Percentiles rank a stretch among this genome's conserved stretches.
Evolutionary conservation across 2,329 filamentous ascomycete genomes (phyloP).

Genomic region (Aureobasidium sp.): DNA sequence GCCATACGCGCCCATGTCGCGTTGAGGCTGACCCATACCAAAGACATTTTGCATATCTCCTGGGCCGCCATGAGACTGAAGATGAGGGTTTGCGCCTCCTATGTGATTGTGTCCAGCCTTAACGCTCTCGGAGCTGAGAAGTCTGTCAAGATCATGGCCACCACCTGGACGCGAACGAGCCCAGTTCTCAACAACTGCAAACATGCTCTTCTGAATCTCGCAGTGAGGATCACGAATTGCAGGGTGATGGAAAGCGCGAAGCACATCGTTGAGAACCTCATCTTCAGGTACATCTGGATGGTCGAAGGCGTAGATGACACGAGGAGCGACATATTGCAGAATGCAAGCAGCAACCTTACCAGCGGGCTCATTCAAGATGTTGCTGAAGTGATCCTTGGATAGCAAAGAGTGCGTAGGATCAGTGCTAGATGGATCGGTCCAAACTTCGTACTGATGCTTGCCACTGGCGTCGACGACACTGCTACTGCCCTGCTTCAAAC

Average conservation of each 20-base stretch:
- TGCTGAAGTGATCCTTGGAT: conserved; percentile 58
- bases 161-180: conserved; percentile 73
- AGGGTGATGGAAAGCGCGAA: conserved; percentile 92
- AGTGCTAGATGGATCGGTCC: conserved; percentile 51
- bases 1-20: neutral
- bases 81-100: conserved; percentile 20
- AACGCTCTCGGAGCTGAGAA: conserved; percentile 88
- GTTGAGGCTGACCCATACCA: conserved; percentile 7
- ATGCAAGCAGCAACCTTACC: conserved; percentile 61
- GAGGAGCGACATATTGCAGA: conserved; percentile 87
- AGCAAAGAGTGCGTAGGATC: conserved; percentile 59
- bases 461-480: conserved; percentile 64
- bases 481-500: conserved; percentile 87
- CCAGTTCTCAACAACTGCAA: conserved; percentile 85
- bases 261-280: conserved; percentile 83
- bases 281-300: conserved; percentile 84
- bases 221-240: conserved; percentile 77
- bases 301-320: conserved; percentile 93
- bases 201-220: conserved; percentile 92
- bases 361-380: conserved; percentile 55
- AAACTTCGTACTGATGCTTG: conserved; percentile 57
- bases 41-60: conserved; percentile 12
- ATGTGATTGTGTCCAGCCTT: conserved; percentile 82
- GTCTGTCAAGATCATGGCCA: conserved; percentile 70
- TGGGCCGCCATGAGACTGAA: conserved; percentile 14